phyloP scores from a whole-genome alignment of 2,329 filamentous ascomycete genomes.

The Alternaria sp. region DNA sequence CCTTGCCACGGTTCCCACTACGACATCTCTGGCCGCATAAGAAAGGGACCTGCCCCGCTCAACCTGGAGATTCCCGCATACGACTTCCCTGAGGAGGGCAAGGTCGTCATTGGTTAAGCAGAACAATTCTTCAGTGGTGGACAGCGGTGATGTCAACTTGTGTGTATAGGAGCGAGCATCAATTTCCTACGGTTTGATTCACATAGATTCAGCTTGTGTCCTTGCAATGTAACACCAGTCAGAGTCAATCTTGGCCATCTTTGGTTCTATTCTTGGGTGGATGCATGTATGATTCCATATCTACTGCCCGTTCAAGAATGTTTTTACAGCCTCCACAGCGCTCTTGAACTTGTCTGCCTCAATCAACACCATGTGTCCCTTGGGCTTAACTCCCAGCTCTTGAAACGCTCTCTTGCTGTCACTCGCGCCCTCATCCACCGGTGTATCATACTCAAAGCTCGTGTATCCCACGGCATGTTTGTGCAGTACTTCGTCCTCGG shows the following conservation, averaged over 20 bases:
- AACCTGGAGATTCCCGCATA: conserved; percentile 96
- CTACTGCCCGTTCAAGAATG: conserved; percentile 67
- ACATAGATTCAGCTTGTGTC: conserved; percentile 46
- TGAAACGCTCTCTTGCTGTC: conserved; percentile 96
- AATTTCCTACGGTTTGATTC: conserved; percentile 42
- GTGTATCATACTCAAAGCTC: conserved; percentile 79
- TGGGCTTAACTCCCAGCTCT: conserved; percentile 85
- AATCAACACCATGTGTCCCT: conserved; percentile 85
- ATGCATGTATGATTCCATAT: background rate
- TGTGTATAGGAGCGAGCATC: conserved; percentile 49
- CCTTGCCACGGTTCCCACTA: conserved; percentile 99
- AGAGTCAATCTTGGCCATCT: conserved; percentile 28
- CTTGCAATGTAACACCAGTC: conserved; percentile 50
- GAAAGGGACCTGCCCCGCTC: conserved; percentile 94
- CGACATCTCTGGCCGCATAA: conserved; percentile 98
- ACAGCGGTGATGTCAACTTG: conserved; percentile 21
- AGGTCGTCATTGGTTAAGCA: conserved; percentile 87
- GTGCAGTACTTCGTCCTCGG: conserved; percentile 90
- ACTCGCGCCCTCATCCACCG: conserved; percentile 77
- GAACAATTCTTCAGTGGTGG: conserved; percentile 9
- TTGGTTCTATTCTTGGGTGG: background rate
- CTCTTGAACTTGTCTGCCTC: conserved; percentile 78
- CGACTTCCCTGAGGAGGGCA: conserved; percentile 89
- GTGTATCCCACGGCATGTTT: conserved; percentile 75
- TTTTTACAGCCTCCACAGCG: conserved; percentile 77